Percentiles rank a stretch among this genome's conserved stretches.
These are phyloP conservation scores for Monosporascus sp. DNA, from an alignment of 2,329 filamentous ascomycete genomes.

Conservation along the genomic window DNA sequence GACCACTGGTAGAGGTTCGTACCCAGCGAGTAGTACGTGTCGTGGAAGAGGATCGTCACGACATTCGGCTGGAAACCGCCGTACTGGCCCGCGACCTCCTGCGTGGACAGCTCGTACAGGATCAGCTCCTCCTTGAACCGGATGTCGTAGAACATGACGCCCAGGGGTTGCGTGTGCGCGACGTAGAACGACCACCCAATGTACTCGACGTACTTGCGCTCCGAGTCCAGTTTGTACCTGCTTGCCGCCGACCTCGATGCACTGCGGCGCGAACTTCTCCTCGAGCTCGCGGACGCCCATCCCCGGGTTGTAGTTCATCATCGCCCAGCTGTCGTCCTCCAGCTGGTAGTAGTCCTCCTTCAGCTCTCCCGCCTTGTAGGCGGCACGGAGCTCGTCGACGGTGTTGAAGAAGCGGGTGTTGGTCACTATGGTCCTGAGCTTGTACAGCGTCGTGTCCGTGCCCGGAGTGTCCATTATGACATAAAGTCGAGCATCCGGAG, in stretches of 20 bases:
- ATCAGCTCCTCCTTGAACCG: slow-evolving; percentile 45
- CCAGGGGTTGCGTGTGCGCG: slow-evolving; percentile 37
- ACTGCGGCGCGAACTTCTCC: slow-evolving; percentile 30
- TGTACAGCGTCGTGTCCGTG: slow-evolving; percentile 37
- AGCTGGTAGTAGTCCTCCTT: slow-evolving; percentile 29
- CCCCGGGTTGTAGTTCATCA: slow-evolving; percentile 28
- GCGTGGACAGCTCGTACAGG: slow-evolving; percentile 47
- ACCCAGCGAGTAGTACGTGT: slow-evolving; percentile 34
- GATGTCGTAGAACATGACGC: slow-evolving; percentile 44
- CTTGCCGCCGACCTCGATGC: slow-evolving; percentile 33
- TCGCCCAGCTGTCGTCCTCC: slow-evolving; percentile 28
- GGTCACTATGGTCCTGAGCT: slow-evolving; percentile 38
- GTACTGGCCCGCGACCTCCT: slow-evolving; percentile 50
- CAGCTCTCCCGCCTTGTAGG: slow-evolving; percentile 34
- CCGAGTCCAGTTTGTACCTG: slow-evolving; percentile 38
- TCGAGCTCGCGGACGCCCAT: slow-evolving; percentile 30
- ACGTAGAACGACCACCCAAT: slow-evolving; percentile 51
- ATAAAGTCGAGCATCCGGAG: slow-evolving; percentile 42
- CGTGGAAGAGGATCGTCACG: slow-evolving; percentile 38
- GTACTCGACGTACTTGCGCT: slow-evolving; percentile 45
- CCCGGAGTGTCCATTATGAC: slow-evolving; percentile 38
- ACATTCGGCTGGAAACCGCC: slow-evolving; percentile 42
- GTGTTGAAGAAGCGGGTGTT: slow-evolving; percentile 33
- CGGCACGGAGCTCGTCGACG: slow-evolving; percentile 28
- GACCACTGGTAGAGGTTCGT: slow-evolving; percentile 31